phyloP scores from a whole-genome alignment of 1,284 basidiomycete species.

The Macrocystidia cucumis region DNA sequence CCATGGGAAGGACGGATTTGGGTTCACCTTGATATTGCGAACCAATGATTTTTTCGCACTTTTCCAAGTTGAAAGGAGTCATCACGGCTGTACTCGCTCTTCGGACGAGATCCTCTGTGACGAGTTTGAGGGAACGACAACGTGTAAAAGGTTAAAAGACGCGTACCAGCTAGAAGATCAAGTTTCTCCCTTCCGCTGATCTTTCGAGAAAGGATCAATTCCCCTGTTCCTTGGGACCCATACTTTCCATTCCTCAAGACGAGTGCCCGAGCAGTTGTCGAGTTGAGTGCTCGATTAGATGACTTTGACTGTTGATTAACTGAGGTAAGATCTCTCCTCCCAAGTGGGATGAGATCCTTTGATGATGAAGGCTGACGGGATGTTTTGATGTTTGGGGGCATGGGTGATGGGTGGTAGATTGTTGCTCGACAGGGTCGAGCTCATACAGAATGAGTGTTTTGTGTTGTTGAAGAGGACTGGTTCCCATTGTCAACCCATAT shows the following conservation, averaged over 20 bases:
- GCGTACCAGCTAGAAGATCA: conserved; percentile 63
- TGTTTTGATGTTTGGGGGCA: conserved; percentile 22
- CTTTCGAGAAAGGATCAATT: conserved; percentile 42
- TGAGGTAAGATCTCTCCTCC: conserved; percentile 42
- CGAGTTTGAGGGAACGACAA: conserved; percentile 6
- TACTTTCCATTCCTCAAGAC: conserved; percentile 67
- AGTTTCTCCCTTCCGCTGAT: conserved; percentile 72
- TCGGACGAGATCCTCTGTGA: conserved; percentile 58
- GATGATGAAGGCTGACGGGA: too few species aligned
- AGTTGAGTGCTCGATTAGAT: conserved; percentile 42
- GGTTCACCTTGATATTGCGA: conserved; percentile 59
- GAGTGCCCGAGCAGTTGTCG: conserved; percentile 63
- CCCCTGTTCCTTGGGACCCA: conserved; percentile 62
- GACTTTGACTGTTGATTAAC: conserved; percentile 30
- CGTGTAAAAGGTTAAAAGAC: conserved; percentile 6
- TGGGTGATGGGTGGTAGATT: conserved; percentile 8
- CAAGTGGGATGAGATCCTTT: conserved; percentile 44
- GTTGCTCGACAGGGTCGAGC: too few species aligned
- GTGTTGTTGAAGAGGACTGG: too few species aligned
- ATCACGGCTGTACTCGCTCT: conserved; percentile 49
- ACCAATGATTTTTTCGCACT: conserved; percentile 56
- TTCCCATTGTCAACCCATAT: too few species aligned
- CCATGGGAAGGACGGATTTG: neutral
- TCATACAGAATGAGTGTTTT: too few species aligned
- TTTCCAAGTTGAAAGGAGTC: conserved; percentile 54